Conservation (phyloP, 2,329 filamentous ascomycete species). For the Penicillium sclerotiorum region DNA sequence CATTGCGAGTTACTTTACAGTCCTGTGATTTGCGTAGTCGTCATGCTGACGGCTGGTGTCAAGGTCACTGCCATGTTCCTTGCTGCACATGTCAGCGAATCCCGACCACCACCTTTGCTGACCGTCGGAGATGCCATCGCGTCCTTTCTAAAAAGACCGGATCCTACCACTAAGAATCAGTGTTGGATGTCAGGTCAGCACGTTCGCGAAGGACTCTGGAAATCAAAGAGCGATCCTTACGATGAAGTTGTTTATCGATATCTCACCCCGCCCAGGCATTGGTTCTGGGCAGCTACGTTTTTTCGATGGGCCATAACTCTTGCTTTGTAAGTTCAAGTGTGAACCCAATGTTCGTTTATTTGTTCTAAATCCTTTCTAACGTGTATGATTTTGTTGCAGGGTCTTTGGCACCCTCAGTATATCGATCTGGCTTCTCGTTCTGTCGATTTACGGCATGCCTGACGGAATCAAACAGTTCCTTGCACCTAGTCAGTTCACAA, state of each 20-base stretch:
- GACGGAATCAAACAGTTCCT: background rate
- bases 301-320: background rate
- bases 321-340: background rate
- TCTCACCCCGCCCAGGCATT: background rate
- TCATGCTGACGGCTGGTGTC: slow-evolving; percentile 7
- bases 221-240: background rate
- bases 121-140: slow-evolving; percentile 42
- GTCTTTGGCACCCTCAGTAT: background rate
- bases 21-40: slow-evolving; percentile 8
- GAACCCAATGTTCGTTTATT: background rate
- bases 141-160: slow-evolving; percentile 12
- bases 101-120: background rate
- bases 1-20: slow-evolving; percentile 19
- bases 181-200: slow-evolving; percentile 15
- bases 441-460: background rate
- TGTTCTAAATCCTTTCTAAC: background rate
- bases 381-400: background rate
- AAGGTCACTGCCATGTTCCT: slow-evolving; percentile 13
- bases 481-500: background rate
- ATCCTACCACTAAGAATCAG: background rate
- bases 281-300: background rate
- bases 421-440: background rate
- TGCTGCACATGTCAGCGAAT: background rate
- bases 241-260: background rate
- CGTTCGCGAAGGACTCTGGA: background rate